Evolutionary conservation across 169 alveolate species (phyloP).

Genomic region (Perkinsus olseni): DNA sequence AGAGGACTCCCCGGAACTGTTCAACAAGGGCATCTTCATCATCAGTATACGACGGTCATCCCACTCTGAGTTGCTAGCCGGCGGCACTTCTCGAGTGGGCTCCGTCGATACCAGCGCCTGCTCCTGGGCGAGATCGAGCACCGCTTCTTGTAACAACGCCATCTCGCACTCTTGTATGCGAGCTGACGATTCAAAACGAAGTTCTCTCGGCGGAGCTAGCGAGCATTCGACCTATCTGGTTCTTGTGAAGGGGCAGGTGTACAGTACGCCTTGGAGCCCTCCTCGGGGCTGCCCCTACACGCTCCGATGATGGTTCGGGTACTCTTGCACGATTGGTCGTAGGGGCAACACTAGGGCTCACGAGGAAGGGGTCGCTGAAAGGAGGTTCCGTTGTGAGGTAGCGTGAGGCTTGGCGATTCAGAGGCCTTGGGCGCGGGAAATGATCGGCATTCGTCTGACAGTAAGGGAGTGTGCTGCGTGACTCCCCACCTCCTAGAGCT

Average conservation of each 20-base stretch:
- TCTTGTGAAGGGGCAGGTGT: neutral
- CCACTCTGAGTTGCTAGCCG: no score
- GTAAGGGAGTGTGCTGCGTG: neutral
- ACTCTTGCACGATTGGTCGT: neutral
- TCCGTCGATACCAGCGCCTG: no score
- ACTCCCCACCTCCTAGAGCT: slow-evolving; percentile 4
- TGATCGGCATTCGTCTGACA: no score
- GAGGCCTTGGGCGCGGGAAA: no score
- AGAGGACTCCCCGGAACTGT: no score
- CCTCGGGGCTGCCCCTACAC: neutral
- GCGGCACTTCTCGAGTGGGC: no score
- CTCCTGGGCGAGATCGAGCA: neutral
- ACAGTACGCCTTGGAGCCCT: neutral
- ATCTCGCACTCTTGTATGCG: neutral
- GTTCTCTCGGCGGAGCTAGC: neutral
- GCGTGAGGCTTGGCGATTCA: no score
- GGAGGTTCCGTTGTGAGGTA: no score
- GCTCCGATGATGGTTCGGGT: neutral
- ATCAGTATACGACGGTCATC: no score
- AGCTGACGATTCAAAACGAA: neutral
- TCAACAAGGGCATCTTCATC: no score
- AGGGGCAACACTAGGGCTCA: neutral
- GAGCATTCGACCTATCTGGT: neutral
- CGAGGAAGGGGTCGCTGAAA: neutral
- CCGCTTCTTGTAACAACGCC: neutral